Base-by-base conservation (phyloP, 805 yeast genomes). In the Teunomyces lycoperdinae region DNA sequence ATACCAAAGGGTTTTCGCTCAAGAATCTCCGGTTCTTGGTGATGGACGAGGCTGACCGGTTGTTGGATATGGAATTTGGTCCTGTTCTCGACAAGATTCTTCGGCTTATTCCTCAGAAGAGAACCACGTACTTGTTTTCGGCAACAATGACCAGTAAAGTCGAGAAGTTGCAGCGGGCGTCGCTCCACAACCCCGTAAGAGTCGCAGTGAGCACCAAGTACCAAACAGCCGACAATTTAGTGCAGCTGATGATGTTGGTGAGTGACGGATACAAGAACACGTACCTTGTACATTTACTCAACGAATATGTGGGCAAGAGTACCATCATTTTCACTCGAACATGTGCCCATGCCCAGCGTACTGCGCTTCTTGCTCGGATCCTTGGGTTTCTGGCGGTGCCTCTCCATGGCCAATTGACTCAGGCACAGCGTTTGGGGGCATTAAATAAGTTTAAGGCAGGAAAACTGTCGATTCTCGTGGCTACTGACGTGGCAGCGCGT, bases 131-230 rank as follows among this genome's bases (percentile, higher is more conserved):
- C 58, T 70, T 92, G 47, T 92, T 91, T 62, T 88, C 96, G 28
- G 99, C 99, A n/a, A 92, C 99, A 0, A 88, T 95, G 84, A 92
- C 98, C 2, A 87, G 88, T 40, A 94, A 94, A 64, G 90, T 92
- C 58, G 98, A 91, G 59, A 91, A 91, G 66, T 74, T 92, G 55
- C 98, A 94, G 70, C 76, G 98, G 51, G 98, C 98, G 0, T 89
- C 97, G 32, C 76, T 92, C 54, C 71, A 81, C 3, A 83, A 88
- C 58, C 99, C 99, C 0, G 96, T 91, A 3, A 81, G 90, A 55
- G 89, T 95, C 43, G 89, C 96, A 0, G 96, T 92, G 3, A 85
- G 94, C 13, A 82, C 82, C 54, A 88, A 89, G 62, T 88, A 90
- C 68, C 85, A 92, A 51, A 94, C 98, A 0, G 99, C 94, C 1